Percentiles rank a stretch among this genome's conserved stretches.
Conservation (phyloP, 1,139 yeast species). For the Martiniozyma asiatica region DNA sequence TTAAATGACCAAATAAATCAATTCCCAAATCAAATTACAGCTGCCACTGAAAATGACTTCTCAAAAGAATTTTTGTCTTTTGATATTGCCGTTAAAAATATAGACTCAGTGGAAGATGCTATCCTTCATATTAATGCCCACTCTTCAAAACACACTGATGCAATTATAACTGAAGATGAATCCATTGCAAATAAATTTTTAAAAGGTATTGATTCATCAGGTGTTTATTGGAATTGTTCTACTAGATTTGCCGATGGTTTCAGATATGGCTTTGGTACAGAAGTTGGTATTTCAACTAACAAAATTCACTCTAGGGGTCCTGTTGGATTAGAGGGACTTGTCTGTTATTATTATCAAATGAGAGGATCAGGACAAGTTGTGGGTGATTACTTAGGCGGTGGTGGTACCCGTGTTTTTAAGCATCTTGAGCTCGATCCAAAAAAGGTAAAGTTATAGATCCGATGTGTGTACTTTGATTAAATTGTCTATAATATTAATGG, state of each 20-base stretch:
- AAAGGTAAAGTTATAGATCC: conserved; percentile 3
- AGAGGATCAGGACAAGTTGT: conserved; percentile 89
- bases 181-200: conserved; percentile 62
- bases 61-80: conserved; percentile 73
- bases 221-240: conserved; percentile 97
- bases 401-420: conserved; percentile 70
- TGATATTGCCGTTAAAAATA: conserved; percentile 64
- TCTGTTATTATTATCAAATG: conserved; percentile 87
- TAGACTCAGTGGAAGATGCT: conserved; percentile 53
- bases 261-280: conserved; percentile 97
- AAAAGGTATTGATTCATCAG: conserved; percentile 86
- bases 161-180: conserved; percentile 70
- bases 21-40: conserved; percentile 23
- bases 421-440: conserved; percentile 48
- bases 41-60: conserved; percentile 51
- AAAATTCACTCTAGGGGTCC: conserved; percentile 98
- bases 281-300: conserved; percentile 94
- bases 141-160: conserved; percentile 94
- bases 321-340: conserved; percentile 93
- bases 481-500: no score
- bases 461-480: no score
- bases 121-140: conserved; percentile 75
- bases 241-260: conserved; percentile 98
- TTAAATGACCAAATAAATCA: conserved; percentile 17
- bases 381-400: conserved; percentile 85